phyloP scores from a whole-genome alignment of 768 basidiomycete species.

The Cystofilobasidium ferigula region DNA sequence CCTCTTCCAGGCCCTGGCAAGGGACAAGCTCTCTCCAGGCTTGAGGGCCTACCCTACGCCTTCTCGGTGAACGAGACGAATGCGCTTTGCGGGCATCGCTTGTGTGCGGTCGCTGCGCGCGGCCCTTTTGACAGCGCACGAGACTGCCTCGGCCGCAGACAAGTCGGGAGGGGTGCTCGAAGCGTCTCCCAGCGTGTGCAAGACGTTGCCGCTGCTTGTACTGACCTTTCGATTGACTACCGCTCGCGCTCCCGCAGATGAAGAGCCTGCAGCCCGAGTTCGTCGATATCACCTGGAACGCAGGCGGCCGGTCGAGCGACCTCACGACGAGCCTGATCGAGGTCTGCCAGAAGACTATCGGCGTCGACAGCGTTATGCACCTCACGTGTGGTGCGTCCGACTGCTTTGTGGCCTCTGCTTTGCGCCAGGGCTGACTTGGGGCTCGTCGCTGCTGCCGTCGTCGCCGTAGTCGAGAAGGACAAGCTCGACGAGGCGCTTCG shows the following conservation, averaged over 20 bases:
- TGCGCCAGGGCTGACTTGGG: no score
- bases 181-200: no score
- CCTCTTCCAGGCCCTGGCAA: no score
- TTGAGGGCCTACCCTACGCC: not conserved
- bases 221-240: not conserved
- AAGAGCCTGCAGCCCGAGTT: conserved; percentile 88
- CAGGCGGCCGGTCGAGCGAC: conserved; percentile 89
- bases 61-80: no score
- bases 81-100: no score
- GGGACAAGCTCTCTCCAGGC: no score
- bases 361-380: conserved; percentile 97
- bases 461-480: conserved; percentile 58
- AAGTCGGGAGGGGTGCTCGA: no score
- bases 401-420: not conserved
- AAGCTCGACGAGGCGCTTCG: conserved; percentile 84
- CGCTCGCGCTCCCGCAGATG: conserved; percentile 41
- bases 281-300: conserved; percentile 98
- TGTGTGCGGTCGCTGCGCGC: no score
- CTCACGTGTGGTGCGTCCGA: conserved; percentile 83
- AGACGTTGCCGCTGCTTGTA: no score
- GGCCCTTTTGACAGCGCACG: no score
- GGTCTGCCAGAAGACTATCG: conserved; percentile 83
- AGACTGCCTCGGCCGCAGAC: no score
- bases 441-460: not conserved
- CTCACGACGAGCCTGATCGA: conserved; percentile 87